A percentile compares a stretch with the other conserved stretches of the same genome.
Conservation (phyloP, 345 rosid genomes). For the Laguncularia racemosa region DNA sequence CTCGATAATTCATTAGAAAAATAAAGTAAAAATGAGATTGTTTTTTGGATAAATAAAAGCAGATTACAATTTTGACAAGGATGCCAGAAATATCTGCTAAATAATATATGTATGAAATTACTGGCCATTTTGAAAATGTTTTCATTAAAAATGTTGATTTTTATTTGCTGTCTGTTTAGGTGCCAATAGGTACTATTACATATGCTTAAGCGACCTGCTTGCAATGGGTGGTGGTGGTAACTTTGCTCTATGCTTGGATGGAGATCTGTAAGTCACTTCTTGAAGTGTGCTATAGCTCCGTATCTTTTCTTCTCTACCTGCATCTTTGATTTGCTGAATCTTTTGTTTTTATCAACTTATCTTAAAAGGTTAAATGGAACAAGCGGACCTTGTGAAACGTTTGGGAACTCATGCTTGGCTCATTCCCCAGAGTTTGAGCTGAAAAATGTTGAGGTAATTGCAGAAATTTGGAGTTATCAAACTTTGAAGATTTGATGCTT, state of each 20-base stretch:
- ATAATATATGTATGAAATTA: too few relatives aligned
- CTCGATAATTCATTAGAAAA: too few relatives aligned
- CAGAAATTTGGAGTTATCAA: too few relatives aligned
- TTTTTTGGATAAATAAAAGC: too few relatives aligned
- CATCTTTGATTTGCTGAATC: neutral
- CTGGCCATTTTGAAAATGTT: too few relatives aligned
- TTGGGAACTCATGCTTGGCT: constrained; percentile 78
- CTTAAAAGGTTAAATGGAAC: constrained; percentile 70
- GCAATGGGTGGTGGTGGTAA: constrained; percentile 90
- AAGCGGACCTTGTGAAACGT: constrained; percentile 84
- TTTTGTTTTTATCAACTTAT: constrained; percentile 5
- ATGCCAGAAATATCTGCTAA: too few relatives aligned
- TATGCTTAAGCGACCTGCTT: constrained; percentile 78
- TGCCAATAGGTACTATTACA: constrained; percentile 79
- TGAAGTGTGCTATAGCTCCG: neutral
- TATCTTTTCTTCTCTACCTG: neutral
- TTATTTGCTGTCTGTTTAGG: constrained; percentile 30
- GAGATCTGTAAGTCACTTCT: constrained; percentile 71
- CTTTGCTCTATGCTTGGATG: constrained; percentile 76
- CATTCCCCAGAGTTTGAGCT: constrained; percentile 59
- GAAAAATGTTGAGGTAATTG: constrained; percentile 79
- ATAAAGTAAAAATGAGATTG: too few relatives aligned
- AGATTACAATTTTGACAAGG: too few relatives aligned
- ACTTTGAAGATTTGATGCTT: too few relatives aligned
- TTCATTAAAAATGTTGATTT: constrained; percentile 6